Percentiles rank a stretch among this genome's conserved stretches.
phyloP scores from a whole-genome alignment of 106 monocot genomes.

The Amphibolis antarctica region DNA sequence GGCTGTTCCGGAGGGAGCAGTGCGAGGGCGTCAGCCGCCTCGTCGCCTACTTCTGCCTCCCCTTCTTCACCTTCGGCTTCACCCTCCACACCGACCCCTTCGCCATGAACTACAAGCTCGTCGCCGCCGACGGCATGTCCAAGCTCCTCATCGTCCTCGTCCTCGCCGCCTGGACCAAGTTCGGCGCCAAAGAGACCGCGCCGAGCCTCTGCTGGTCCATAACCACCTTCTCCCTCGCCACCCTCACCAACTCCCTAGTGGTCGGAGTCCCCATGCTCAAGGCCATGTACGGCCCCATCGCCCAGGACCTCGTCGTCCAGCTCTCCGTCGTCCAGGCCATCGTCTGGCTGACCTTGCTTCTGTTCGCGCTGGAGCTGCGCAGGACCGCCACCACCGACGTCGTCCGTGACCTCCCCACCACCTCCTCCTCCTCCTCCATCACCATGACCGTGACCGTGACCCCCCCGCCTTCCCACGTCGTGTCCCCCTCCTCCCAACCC shows the following conservation, averaged over 20 bases:
- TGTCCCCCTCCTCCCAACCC: background rate
- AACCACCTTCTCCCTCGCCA: slow-evolving; percentile 38
- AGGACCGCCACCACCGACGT: slow-evolving; percentile 15
- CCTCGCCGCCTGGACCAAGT: slow-evolving; percentile 29
- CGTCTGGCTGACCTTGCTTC: slow-evolving; percentile 51
- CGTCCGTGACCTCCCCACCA: background rate
- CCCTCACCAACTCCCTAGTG: slow-evolving; percentile 39
- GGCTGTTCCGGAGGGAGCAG: slow-evolving; percentile 59
- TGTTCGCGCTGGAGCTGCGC: slow-evolving; percentile 55
- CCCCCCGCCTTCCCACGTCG: background rate
- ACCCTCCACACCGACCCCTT: slow-evolving; percentile 44
- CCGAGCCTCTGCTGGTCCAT: slow-evolving; percentile 44
- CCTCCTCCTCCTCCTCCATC: too few relatives aligned
- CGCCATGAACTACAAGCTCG: slow-evolving; percentile 47
- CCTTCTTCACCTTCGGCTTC: slow-evolving; percentile 81
- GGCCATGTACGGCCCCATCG: slow-evolving; percentile 36
- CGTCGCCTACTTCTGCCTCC: slow-evolving; percentile 60
- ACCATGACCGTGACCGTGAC: too few relatives aligned
- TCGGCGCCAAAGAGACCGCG: slow-evolving; percentile 12
- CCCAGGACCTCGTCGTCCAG: slow-evolving; percentile 69
- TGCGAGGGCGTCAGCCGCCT: slow-evolving; percentile 54
- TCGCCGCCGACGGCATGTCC: slow-evolving; percentile 55
- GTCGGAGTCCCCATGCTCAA: slow-evolving; percentile 37
- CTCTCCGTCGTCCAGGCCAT: slow-evolving; percentile 52
- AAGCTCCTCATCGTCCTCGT: slow-evolving; percentile 26